These are phyloP conservation scores for Eremochloa ophiuroides DNA, from an alignment of 176 grass and related monocot genomes.

Conservation along the genomic window DNA sequence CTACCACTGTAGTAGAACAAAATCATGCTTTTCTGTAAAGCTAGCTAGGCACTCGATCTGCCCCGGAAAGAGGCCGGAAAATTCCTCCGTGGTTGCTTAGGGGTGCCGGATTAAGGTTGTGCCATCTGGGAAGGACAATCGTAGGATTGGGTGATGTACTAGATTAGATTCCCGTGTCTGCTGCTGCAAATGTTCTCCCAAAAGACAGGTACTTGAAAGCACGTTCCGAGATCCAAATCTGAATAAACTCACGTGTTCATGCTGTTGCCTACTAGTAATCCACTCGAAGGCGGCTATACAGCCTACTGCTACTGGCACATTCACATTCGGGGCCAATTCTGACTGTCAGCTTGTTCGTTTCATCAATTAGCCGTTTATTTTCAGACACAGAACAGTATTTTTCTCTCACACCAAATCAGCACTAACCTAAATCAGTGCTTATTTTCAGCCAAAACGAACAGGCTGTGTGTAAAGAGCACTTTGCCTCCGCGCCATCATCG, in stretches of 20 bases:
- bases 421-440: too few relatives aligned
- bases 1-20: neutral
- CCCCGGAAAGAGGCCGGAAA: slow-evolving; percentile 15
- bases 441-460: too few relatives aligned
- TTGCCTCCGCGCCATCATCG: neutral
- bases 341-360: too few relatives aligned
- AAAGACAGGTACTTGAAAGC: neutral
- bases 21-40: slow-evolving; percentile 17
- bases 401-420: too few relatives aligned
- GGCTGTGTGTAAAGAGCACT: neutral
- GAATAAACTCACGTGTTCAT: slow-evolving; percentile 23
- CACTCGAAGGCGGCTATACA: neutral
- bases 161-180: slow-evolving; percentile 19
- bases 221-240: neutral
- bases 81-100: neutral
- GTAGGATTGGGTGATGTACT: neutral
- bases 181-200: slow-evolving; percentile 10
- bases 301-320: too few relatives aligned
- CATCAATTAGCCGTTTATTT: too few relatives aligned
- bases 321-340: too few relatives aligned
- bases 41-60: neutral
- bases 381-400: too few relatives aligned
- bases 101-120: slow-evolving; percentile 3
- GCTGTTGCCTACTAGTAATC: neutral
- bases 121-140: slow-evolving; percentile 21